phyloP scores from a whole-genome alignment of 2,329 filamentous ascomycete genomes.

The Xylaria sp. region DNA sequence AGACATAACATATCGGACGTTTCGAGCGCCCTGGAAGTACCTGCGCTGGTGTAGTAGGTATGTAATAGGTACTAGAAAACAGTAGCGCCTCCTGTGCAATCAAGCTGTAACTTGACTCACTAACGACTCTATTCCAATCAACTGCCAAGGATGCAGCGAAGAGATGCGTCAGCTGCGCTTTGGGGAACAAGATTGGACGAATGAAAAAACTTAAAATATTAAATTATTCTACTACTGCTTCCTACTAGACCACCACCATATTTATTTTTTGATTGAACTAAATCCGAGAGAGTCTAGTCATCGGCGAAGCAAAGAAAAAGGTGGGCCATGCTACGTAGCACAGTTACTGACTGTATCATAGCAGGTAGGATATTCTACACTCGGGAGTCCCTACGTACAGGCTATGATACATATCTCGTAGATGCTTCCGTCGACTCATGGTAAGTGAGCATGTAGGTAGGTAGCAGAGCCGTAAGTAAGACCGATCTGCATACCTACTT shows the following conservation, averaged over 20 bases:
- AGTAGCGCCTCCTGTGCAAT: background rate
- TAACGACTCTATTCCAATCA: background rate
- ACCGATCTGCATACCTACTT: conserved; percentile 5
- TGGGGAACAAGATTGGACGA: conserved; percentile 14
- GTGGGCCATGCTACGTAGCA: conserved; percentile 33
- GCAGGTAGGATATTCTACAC: background rate
- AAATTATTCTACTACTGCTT: conserved; percentile 3
- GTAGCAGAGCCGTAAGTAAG: background rate
- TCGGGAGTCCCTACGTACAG: too few relatives aligned
- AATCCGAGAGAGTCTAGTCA: conserved; percentile 24
- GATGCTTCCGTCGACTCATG: background rate
- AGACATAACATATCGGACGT: background rate
- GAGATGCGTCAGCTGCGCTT: conserved; percentile 28
- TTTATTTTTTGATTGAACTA: conserved; percentile 31
- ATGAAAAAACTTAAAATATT: conserved; percentile 9
- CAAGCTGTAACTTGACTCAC: background rate
- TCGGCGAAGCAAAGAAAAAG: conserved; percentile 19
- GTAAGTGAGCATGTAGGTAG: background rate
- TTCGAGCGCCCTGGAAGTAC: background rate
- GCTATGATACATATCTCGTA: background rate
- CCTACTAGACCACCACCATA: background rate
- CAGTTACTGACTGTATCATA: conserved; percentile 9
- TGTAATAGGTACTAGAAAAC: background rate
- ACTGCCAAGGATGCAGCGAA: conserved; percentile 10
- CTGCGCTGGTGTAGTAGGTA: background rate